phyloP scores from a whole-genome alignment of 2,329 filamentous ascomycete species.

The Ascochyta rabiei region DNA sequence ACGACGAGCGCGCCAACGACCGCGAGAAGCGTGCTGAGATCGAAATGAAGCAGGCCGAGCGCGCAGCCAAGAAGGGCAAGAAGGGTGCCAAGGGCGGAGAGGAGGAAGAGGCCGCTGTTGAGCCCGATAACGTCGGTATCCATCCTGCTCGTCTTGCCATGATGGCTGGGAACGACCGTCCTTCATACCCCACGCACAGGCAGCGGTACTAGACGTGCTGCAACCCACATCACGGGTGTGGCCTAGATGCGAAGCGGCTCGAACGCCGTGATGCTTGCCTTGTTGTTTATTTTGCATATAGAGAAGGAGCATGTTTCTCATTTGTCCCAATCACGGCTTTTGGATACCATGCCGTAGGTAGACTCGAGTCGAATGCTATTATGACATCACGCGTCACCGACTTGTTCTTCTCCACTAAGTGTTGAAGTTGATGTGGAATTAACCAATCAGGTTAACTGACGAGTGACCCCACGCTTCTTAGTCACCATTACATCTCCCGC shows the following conservation, averaged over 20 bases:
- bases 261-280: neutral
- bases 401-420: neutral
- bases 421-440: neutral
- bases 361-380: neutral
- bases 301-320: neutral
- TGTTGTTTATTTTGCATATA: neutral
- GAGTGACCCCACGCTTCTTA: conserved; percentile 8
- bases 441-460: conserved; percentile 11
- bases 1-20: conserved; percentile 67
- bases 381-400: conserved; percentile 8
- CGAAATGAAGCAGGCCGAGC: conserved; percentile 48
- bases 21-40: conserved; percentile 54
- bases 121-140: conserved; percentile 40
- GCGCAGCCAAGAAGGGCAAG: conserved; percentile 49
- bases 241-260: too few relatives aligned
- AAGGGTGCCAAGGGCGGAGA: conserved; percentile 20
- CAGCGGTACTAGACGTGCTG: conserved; percentile 28
- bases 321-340: neutral
- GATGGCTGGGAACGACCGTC: conserved; percentile 35
- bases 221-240: too few relatives aligned
- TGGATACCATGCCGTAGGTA: conserved; percentile 3
- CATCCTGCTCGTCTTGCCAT: conserved; percentile 47
- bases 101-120: conserved; percentile 20
- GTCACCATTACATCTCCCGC: conserved; percentile 16
- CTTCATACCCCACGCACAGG: conserved; percentile 21